phyloP scores from a whole-genome alignment of 768 basidiomycete species.

The Termitomyces sp. region DNA sequence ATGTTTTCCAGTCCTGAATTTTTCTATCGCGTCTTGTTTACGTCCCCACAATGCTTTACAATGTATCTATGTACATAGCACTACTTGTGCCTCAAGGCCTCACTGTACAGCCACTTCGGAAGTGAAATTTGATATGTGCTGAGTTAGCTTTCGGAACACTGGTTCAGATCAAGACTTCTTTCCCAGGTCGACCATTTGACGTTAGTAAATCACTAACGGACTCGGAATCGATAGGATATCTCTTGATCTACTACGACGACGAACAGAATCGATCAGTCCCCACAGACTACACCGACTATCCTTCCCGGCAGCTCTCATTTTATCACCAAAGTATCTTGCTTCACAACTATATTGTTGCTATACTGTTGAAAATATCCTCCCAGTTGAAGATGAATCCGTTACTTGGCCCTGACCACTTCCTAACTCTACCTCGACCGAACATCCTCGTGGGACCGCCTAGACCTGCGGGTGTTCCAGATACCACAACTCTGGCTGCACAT shows the following conservation, averaged over 20 bases:
- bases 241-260: neutral
- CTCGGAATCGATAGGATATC: neutral
- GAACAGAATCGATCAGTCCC: neutral
- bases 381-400: slow-evolving; percentile 8
- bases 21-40: neutral
- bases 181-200: neutral
- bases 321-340: neutral
- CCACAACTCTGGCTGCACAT: slow-evolving; percentile 48
- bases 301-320: neutral
- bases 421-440: slow-evolving; percentile 21
- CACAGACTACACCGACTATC: neutral
- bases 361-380: neutral
- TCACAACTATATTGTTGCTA: no score
- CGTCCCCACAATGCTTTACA: neutral
- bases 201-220: no score
- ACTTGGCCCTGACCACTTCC: slow-evolving; percentile 18
- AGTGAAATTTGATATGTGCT: neutral
- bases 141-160: neutral
- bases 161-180: no score
- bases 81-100: no score
- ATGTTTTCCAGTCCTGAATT: no score
- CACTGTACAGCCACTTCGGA: neutral
- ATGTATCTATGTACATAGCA: no score
- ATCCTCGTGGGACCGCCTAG: slow-evolving; percentile 11
- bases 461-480: slow-evolving; percentile 20